Evolutionary conservation across 371 early-diverging fungal genomes (phyloP).

Genomic region (Funneliformis caledonium): DNA sequence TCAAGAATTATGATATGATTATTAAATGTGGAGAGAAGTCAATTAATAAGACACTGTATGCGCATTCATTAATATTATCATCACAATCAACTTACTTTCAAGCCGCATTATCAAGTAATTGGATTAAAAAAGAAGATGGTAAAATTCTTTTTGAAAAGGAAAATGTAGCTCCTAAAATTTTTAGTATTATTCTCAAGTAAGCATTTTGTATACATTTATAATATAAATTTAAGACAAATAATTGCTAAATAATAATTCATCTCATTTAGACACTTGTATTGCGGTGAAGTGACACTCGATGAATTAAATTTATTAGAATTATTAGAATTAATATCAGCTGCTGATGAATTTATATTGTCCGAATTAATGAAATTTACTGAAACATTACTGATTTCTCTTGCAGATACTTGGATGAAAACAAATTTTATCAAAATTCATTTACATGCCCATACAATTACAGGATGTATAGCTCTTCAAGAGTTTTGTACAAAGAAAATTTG

Average conservation of each 20-base stretch:
- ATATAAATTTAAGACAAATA: background rate
- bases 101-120: slow-evolving; percentile 10
- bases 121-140: background rate
- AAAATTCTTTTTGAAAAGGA: slow-evolving; percentile 10
- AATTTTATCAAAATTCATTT: background rate
- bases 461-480: background rate
- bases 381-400: background rate
- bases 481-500: background rate
- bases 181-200: slow-evolving; percentile 5
- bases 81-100: slow-evolving; percentile 4
- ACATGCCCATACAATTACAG: background rate
- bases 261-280: background rate
- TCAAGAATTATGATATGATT: background rate
- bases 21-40: background rate
- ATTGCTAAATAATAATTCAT: background rate
- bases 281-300: background rate
- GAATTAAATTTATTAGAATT: background rate
- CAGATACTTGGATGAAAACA: background rate
- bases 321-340: background rate
- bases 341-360: background rate
- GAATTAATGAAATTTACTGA: background rate
- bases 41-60: background rate
- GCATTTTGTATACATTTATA: background rate
- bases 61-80: background rate
- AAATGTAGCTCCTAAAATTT: background rate